Conservation (phyloP, 768 basidiomycete genomes). For the Termitomyces sp. region DNA sequence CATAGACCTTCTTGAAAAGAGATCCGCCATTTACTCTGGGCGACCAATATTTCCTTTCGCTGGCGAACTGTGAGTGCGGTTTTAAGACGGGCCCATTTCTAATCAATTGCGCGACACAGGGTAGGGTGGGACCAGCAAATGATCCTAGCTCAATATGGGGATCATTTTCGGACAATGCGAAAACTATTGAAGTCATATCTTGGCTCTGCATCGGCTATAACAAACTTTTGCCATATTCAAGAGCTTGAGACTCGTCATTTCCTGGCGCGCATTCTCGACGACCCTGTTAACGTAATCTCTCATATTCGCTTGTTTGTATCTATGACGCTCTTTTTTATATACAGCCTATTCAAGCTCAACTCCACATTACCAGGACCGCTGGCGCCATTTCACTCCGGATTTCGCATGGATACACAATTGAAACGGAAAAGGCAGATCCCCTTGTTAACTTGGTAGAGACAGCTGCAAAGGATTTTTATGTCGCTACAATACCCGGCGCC, state of each 20-base stretch:
- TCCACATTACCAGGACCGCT: slow-evolving; percentile 25
- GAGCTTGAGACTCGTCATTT: slow-evolving; percentile 42
- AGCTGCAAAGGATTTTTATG: slow-evolving; percentile 38
- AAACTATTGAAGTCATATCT: slow-evolving; percentile 37
- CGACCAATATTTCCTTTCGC: slow-evolving; percentile 33
- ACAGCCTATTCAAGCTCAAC: neutral
- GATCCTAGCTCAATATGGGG: slow-evolving; percentile 28
- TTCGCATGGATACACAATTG: slow-evolving; percentile 40
- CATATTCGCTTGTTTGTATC: slow-evolving; percentile 39
- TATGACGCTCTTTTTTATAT: neutral
- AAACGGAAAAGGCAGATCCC: slow-evolving; percentile 32
- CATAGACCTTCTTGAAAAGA: slow-evolving; percentile 37
- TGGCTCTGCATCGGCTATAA: slow-evolving; percentile 35
- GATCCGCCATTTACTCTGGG: slow-evolving; percentile 28
- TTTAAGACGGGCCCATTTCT: neutral
- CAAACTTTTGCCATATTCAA: slow-evolving; percentile 30
- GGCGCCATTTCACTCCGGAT: slow-evolving; percentile 40
- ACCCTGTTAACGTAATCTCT: slow-evolving; percentile 33
- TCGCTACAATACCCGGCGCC: slow-evolving; percentile 14
- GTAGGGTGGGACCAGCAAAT: slow-evolving; percentile 29
- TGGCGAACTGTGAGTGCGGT: slow-evolving; percentile 30
- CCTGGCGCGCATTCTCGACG: slow-evolving; percentile 35
- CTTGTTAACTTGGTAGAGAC: slow-evolving; percentile 37
- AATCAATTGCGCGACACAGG: slow-evolving; percentile 11
- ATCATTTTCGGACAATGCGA: slow-evolving; percentile 40